phyloP scores from a whole-genome alignment of 1,139 yeast genomes.

The Lodderomyces parapsilosis region DNA sequence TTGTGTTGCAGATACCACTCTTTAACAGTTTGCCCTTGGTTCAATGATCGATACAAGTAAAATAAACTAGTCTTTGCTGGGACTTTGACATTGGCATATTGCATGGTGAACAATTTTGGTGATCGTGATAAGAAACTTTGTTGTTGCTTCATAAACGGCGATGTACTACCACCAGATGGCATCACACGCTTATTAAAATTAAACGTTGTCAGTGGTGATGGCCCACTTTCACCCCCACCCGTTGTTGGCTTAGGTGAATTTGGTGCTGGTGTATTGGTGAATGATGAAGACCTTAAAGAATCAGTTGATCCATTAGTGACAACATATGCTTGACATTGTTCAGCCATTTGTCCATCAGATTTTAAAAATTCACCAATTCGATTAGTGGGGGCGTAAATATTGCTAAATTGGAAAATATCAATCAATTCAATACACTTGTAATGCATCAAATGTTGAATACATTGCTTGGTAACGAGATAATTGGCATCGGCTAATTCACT shows the following conservation, averaged over 20 bases:
- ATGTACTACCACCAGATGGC: slow-evolving; percentile 16
- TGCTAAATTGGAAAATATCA: slow-evolving; percentile 86
- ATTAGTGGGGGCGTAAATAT: slow-evolving; percentile 87
- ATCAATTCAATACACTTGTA: slow-evolving; percentile 80
- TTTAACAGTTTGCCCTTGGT: slow-evolving; percentile 73
- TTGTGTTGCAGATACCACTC: slow-evolving; percentile 78
- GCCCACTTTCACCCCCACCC: slow-evolving; percentile 1
- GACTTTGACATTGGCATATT: slow-evolving; percentile 27
- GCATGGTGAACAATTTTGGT: slow-evolving; percentile 7
- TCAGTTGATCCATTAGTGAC: slow-evolving; percentile 25
- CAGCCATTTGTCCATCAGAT: slow-evolving; percentile 60
- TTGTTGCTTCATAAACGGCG: slow-evolving; percentile 16
- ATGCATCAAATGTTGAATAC: slow-evolving; percentile 88
- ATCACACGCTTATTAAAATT: slow-evolving; percentile 9
- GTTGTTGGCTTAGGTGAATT: slow-evolving; percentile 5
- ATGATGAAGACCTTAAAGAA: slow-evolving; percentile 6
- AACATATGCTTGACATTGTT: slow-evolving; percentile 84
- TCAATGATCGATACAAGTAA: slow-evolving; percentile 71
- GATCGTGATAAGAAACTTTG: slow-evolving; percentile 11
- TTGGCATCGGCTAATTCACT: slow-evolving; percentile 83
- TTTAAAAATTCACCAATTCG: slow-evolving; percentile 66
- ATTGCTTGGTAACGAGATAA: slow-evolving; percentile 72
- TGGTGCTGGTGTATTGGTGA: slow-evolving; percentile 8
- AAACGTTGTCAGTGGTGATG: slow-evolving; percentile 11
- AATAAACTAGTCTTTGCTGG: slow-evolving; percentile 72